Evolutionary conservation across 257 asterid species (phyloP).

Genomic region (Penstemon newberryi): DNA sequence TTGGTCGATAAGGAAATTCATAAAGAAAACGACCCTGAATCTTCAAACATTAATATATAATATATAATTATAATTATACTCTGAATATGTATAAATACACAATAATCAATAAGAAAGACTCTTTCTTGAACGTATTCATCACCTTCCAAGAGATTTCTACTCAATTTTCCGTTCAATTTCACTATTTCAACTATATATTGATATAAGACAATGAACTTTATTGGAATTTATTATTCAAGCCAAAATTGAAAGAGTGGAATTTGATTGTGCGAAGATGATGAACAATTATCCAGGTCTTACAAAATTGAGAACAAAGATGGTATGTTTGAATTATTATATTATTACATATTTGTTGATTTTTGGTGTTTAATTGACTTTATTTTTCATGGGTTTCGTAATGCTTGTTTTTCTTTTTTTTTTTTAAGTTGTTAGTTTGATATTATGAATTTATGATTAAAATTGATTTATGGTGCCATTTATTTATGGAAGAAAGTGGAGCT

Average conservation of each 20-base stretch:
- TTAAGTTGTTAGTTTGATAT: no score
- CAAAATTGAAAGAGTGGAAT: conserved; percentile 4
- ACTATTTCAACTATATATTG: conserved; percentile 2
- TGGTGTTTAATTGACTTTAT: not conserved
- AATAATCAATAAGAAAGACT: not conserved
- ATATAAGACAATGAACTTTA: conserved; percentile 13
- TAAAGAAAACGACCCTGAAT: conserved; percentile 19
- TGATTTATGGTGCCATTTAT: no score
- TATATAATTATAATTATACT: not conserved
- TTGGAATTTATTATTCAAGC: not conserved
- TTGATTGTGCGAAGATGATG: conserved; percentile 48
- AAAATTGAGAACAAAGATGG: conserved; percentile 60
- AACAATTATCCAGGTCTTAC: conserved; percentile 48
- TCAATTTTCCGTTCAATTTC: conserved; percentile 19
- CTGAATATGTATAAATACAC: not conserved
- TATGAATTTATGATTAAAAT: no score
- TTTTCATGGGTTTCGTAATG: no score
- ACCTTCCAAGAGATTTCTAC: conserved; percentile 23
- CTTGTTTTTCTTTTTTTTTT: no score
- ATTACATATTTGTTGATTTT: not conserved
- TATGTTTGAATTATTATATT: conserved; percentile 13
- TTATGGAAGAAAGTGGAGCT: no score
- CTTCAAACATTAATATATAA: not conserved
- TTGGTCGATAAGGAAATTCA: conserved; percentile 26
- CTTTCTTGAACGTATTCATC: not conserved